Evolutionary conservation across 2,329 filamentous ascomycete genomes (phyloP), one percentile per base, ranked within the genome.

Genomic region (Aspergillus sp.): DNA sequence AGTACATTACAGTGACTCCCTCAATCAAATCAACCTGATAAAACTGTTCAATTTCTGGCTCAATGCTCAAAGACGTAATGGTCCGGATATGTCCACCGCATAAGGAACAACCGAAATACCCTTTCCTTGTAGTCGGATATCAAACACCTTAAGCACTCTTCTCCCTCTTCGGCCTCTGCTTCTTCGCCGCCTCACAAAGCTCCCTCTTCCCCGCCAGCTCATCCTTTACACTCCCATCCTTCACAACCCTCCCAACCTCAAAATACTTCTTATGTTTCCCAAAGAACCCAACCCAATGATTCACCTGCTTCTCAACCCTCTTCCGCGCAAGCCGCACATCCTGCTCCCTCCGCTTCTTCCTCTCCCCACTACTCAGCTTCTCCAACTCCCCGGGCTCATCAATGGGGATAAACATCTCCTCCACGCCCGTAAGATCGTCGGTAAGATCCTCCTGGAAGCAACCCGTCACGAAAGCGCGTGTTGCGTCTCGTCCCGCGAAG

Each of bases 391-490:
- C 73, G 19, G 84, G 80, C 41, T 93, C 90, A 28, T 90, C 84
- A 8, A 94, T 74, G 0, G 87, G 86, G 2, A 89, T 76, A 78
- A 87, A 98, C 86, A 96, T 95, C 65, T 89, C 85, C 80, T 98
- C 95, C 4, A 92, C 89, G 50, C 95, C 95, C 64, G 91, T 86
- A 75, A 97, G 80, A 79, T 99, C 95, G 3, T 91, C 84, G 2
- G 89, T 95, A 34, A 89, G 82, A 81, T 99, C 95, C 66, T 92
- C 89, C 45, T 86, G 81, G 80, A 99, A 99, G 77, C 95, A 99
- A 19, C 92, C 92, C 2, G 95, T 98, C 9, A 99, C 88, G 77
- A 93, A 99, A 22, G 89, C 92, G 53, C 95, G 89, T 15, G 91
- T 88, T 38, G 94, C 93, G 78, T 99, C 95, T 64, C 85, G 84